Evolutionary conservation across 164 flowering plant genomes (phyloP).

Genomic region (Piper longum): DNA sequence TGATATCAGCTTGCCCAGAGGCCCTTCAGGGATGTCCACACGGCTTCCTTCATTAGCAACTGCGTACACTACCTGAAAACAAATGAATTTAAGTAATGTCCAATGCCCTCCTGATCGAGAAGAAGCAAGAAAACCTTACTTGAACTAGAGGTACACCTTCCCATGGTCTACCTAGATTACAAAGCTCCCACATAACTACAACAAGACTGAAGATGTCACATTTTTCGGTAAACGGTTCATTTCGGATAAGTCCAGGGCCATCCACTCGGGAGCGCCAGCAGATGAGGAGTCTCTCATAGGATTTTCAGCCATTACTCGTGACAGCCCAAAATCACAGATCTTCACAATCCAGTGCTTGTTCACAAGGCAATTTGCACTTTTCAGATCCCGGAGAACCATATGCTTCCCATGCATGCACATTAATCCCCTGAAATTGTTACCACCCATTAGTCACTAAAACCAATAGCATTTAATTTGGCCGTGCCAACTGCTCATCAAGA

Average conservation of each 20-base stretch:
- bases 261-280: constrained; percentile 99
- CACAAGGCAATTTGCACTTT: constrained; percentile 94
- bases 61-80: constrained; percentile 70
- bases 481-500: background rate
- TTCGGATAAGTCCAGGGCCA: constrained; percentile 95
- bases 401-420: constrained; percentile 94
- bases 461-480: background rate
- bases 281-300: constrained; percentile 58
- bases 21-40: constrained; percentile 89
- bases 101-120: background rate
- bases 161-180: constrained; percentile 93
- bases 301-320: constrained; percentile 46
- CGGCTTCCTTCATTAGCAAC: constrained; percentile 80
- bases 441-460: background rate
- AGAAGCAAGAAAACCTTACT: constrained; percentile 21
- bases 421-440: constrained; percentile 45
- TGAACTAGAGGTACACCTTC: constrained; percentile 68
- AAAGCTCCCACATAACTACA: constrained; percentile 99
- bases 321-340: constrained; percentile 94
- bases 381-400: constrained; percentile 80
- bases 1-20: constrained; percentile 72
- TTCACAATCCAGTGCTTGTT: constrained; percentile 85
- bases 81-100: background rate
- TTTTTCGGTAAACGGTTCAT: constrained; percentile 83
- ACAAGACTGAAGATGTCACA: constrained; percentile 95